Conservation (phyloP, 1,284 basidiomycete species). For the Athelia psychrophila region DNA sequence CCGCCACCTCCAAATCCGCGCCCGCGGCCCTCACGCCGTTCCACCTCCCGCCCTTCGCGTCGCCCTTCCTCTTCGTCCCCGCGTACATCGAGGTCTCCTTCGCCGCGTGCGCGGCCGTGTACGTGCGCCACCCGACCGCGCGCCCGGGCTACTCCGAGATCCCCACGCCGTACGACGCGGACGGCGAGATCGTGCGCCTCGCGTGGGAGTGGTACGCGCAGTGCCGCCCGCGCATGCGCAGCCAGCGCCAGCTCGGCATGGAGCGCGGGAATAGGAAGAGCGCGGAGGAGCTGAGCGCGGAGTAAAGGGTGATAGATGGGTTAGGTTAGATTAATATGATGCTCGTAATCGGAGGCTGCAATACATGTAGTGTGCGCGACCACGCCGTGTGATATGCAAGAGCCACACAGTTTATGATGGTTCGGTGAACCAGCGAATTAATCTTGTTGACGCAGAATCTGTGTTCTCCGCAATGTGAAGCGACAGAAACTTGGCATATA, state of each 20-base stretch:
- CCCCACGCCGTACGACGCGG: conserved; percentile 90
- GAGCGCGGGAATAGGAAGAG: conserved; percentile 60
- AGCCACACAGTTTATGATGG: no score
- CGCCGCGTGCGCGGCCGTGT: conserved; percentile 89
- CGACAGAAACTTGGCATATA: no score
- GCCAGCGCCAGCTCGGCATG: conserved; percentile 61
- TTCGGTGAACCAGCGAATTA: no score
- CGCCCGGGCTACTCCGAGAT: conserved; percentile 91
- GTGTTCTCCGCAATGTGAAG: no score
- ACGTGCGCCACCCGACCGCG: conserved; percentile 94
- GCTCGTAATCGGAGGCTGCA: no score
- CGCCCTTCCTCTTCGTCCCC: conserved; percentile 93
- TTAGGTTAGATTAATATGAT: no score
- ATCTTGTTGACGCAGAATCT: no score
- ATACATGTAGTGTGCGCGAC: no score
- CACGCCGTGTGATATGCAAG: no score
- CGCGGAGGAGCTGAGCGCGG: neutral
- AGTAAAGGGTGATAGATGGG: no score
- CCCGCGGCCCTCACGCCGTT: conserved; percentile 63
- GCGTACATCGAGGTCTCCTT: conserved; percentile 93
- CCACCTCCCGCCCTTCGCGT: conserved; percentile 83
- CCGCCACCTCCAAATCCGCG: conserved; percentile 8
- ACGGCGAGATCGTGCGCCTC: conserved; percentile 83
- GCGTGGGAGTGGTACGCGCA: conserved; percentile 93
- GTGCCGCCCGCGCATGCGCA: conserved; percentile 69